These are phyloP conservation scores for Daldinia childiae DNA, from an alignment of 495 filamentous ascomycete genomes.

Conservation along the genomic window DNA sequence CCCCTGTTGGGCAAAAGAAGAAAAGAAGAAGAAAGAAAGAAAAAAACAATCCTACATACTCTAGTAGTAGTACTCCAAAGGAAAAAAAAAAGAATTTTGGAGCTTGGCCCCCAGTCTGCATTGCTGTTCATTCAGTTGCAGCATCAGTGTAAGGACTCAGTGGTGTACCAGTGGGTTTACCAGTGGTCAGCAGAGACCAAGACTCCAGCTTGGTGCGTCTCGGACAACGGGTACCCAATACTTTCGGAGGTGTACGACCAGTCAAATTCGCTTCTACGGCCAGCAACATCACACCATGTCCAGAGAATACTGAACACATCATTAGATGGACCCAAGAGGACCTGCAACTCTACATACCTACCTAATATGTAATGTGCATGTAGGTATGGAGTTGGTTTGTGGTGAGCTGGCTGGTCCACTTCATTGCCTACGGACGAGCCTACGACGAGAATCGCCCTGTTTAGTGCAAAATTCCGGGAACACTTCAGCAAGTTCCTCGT, in stretches of 20 bases:
- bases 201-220: constrained; percentile 31
- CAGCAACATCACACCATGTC: constrained; percentile 41
- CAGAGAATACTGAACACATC: constrained; percentile 43
- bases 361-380: constrained; percentile 22
- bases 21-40: constrained; percentile 24
- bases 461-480: constrained; percentile 28
- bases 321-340: constrained; percentile 39
- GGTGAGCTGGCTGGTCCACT: constrained; percentile 41
- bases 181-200: constrained; percentile 26
- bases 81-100: constrained; percentile 29
- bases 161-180: constrained; percentile 1
- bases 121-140: constrained; percentile 40
- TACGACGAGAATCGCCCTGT: constrained; percentile 36
- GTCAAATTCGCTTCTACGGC: constrained; percentile 30
- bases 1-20: constrained; percentile 22
- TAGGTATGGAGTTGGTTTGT: constrained; percentile 37
- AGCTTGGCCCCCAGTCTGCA: constrained; percentile 33
- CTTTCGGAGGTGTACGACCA: constrained; percentile 41
- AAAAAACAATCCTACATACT: neutral
- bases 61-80: constrained; percentile 2
- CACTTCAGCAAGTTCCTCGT: neutral
- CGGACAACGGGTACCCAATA: constrained; percentile 41
- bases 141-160: neutral
- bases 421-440: constrained; percentile 26
- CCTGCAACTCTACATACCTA: constrained; percentile 32